phyloP scores from a whole-genome alignment of 1,139 yeast genomes.

The Magnusiomyces ingens region DNA sequence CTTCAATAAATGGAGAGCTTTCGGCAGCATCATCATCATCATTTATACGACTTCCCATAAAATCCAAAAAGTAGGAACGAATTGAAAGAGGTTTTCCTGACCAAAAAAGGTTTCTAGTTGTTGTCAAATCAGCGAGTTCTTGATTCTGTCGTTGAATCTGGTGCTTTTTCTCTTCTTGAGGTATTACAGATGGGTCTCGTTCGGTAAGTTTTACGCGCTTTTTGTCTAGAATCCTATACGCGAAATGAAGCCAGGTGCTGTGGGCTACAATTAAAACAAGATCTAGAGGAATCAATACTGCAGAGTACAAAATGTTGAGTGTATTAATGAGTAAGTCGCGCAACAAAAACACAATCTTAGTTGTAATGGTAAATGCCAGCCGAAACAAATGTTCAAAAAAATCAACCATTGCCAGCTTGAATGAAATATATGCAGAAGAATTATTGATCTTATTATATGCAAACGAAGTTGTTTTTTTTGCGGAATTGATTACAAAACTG shows the following conservation, averaged over 20 bases:
- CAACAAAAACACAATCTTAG: constrained; percentile 19
- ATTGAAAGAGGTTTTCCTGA: constrained; percentile 3
- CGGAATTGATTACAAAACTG: too few species aligned
- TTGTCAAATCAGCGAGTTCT: background rate
- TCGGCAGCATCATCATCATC: too few species aligned
- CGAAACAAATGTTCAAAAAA: constrained; percentile 5
- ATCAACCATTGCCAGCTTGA: background rate
- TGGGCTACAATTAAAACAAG: constrained; percentile 17
- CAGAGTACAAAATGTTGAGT: constrained; percentile 15
- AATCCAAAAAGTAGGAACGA: constrained; percentile 3
- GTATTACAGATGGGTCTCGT: background rate
- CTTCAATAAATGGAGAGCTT: too few species aligned
- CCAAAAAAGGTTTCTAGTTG: constrained; percentile 2
- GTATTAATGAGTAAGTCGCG: constrained; percentile 19
- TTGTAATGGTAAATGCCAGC: constrained; percentile 9
- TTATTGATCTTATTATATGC: too few species aligned
- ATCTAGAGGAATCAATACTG: constrained; percentile 22
- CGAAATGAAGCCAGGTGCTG: background rate
- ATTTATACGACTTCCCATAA: too few species aligned
- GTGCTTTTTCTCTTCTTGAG: background rate
- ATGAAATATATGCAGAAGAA: background rate
- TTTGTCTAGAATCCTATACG: constrained; percentile 3
- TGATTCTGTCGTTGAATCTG: background rate
- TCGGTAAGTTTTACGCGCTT: background rate
- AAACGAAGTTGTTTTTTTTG: too few species aligned